phyloP scores from a whole-genome alignment of 768 basidiomycete species.

The Mycena galericulata region DNA sequence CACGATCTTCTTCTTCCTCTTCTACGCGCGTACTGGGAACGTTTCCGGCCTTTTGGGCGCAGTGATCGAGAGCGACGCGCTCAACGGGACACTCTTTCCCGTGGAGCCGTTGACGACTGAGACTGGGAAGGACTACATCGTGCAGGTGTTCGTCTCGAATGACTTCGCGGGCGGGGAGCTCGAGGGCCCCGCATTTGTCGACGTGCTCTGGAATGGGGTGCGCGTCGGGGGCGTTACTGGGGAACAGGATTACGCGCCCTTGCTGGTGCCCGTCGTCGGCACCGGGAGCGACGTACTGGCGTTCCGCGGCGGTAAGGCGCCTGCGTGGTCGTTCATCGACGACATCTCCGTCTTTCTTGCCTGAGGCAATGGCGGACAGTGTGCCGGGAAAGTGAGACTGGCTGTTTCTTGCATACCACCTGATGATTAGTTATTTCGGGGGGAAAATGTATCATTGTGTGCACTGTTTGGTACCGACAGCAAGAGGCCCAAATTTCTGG shows the following conservation, averaged over 20 bases:
- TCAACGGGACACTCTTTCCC: conserved; percentile 53
- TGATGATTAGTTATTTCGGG: too few relatives aligned
- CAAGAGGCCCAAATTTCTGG: too few relatives aligned
- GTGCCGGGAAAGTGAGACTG: too few relatives aligned
- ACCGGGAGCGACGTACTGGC: conserved; percentile 51
- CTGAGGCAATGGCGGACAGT: too few relatives aligned
- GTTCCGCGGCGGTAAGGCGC: conserved; percentile 58
- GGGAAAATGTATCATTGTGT: too few relatives aligned
- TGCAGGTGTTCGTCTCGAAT: conserved; percentile 35
- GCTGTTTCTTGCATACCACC: too few relatives aligned
- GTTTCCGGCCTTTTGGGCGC: conserved; percentile 58
- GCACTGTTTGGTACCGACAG: too few relatives aligned
- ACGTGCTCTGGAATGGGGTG: conserved; percentile 58
- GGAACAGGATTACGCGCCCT: conserved; percentile 51
- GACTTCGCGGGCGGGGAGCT: conserved; percentile 48
- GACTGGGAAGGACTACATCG: conserved; percentile 45
- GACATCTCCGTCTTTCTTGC: conserved; percentile 51
- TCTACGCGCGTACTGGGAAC: conserved; percentile 54
- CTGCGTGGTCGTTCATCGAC: conserved; percentile 64
- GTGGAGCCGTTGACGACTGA: conserved; percentile 47
- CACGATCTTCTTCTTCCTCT: conserved; percentile 54
- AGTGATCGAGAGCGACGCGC: conserved; percentile 49
- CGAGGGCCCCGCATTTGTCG: conserved; percentile 51
- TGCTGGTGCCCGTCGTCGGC: conserved; percentile 49
- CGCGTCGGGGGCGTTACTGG: conserved; percentile 49